Evolutionary conservation across 2,329 filamentous ascomycete species (phyloP).

Genomic region (Botrytis squamosa): DNA sequence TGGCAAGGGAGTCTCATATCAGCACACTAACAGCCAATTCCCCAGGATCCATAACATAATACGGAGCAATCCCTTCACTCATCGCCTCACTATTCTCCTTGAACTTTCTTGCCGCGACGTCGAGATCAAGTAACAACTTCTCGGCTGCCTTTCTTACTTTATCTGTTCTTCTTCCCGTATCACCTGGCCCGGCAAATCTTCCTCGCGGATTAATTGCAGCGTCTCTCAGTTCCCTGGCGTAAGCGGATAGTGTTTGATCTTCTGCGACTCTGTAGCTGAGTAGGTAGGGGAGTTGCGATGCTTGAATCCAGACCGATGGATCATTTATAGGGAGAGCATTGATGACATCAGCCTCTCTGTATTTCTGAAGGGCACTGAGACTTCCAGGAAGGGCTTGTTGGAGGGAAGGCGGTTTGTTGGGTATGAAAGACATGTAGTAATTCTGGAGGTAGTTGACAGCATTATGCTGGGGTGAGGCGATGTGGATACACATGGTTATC

Average conservation of each 20-base stretch:
- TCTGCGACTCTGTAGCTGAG: constrained; percentile 46
- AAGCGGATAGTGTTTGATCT: constrained; percentile 41
- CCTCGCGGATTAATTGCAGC: neutral
- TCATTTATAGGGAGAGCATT: constrained; percentile 45
- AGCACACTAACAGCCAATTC: constrained; percentile 8
- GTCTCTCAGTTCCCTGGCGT: constrained; percentile 11
- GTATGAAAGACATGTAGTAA: constrained; percentile 50
- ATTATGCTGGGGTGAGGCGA: constrained; percentile 50
- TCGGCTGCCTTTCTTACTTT: constrained; percentile 5
- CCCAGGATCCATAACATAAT: constrained; percentile 13
- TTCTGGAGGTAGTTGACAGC: constrained; percentile 53
- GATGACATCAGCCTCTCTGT: constrained; percentile 20
- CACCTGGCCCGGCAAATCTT: constrained; percentile 4
- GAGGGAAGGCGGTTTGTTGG: constrained; percentile 45
- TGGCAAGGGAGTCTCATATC: neutral
- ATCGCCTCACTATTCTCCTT: constrained; percentile 14
- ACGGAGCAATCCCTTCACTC: constrained; percentile 6
- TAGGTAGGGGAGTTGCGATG: constrained; percentile 47
- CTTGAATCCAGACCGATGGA: constrained; percentile 47
- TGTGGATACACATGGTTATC: constrained; percentile 53
- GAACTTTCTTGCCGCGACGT: constrained; percentile 1
- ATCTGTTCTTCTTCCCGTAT: neutral
- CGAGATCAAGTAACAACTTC: constrained; percentile 13
- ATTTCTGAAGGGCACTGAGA: constrained; percentile 16
- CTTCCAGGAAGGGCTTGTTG: constrained; percentile 40